Percentiles rank a stretch among this genome's conserved stretches.
These are phyloP conservation scores for Mycosarcoma maydis DNA, from an alignment of 1,284 basidiomycete species.

Conservation along the genomic window DNA sequence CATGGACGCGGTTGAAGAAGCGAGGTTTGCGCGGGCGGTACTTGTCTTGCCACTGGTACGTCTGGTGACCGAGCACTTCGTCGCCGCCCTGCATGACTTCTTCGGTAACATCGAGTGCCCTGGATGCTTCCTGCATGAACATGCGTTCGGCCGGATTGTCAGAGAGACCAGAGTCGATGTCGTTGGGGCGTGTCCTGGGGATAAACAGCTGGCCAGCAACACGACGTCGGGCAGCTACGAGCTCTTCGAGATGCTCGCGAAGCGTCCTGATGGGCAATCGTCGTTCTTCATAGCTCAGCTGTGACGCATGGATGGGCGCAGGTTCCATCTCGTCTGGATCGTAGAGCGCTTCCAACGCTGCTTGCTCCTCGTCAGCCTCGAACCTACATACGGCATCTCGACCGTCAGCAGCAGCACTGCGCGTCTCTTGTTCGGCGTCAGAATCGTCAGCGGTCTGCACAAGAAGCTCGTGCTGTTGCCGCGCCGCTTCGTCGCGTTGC, in stretches of 20 bases:
- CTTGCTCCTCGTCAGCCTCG: conserved; percentile 68
- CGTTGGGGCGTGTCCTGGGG: conserved; percentile 29
- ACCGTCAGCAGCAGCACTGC: conserved; percentile 5
- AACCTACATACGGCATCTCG: conserved; percentile 71
- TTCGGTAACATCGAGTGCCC: conserved; percentile 92
- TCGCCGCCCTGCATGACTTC: conserved; percentile 86
- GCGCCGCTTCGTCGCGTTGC: conserved; percentile 91
- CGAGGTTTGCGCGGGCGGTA: conserved; percentile 97
- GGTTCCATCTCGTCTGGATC: conserved; percentile 61
- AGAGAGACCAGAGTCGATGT: conserved; percentile 1
- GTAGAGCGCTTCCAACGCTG: conserved; percentile 72
- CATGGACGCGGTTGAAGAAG: conserved; percentile 99
- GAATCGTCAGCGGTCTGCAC: conserved; percentile 69
- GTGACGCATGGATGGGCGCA: conserved; percentile 20
- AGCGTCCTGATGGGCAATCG: conserved; percentile 36
- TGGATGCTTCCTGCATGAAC: conserved; percentile 70
- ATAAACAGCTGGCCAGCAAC: conserved; percentile 50
- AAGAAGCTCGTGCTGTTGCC: conserved; percentile 86
- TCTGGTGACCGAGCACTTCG: conserved; percentile 75
- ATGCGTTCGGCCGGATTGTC: conserved; percentile 45
- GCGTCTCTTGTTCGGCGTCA: conserved; percentile 8
- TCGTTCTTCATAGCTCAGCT: conserved; percentile 52
- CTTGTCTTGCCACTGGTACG: conserved; percentile 98
- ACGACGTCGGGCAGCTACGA: conserved; percentile 45
- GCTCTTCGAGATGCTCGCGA: conserved; percentile 35